These are phyloP conservation scores for Musa balbisiana DNA, from an alignment of 202 grass and related monocot genomes.

Conservation along the genomic window DNA sequence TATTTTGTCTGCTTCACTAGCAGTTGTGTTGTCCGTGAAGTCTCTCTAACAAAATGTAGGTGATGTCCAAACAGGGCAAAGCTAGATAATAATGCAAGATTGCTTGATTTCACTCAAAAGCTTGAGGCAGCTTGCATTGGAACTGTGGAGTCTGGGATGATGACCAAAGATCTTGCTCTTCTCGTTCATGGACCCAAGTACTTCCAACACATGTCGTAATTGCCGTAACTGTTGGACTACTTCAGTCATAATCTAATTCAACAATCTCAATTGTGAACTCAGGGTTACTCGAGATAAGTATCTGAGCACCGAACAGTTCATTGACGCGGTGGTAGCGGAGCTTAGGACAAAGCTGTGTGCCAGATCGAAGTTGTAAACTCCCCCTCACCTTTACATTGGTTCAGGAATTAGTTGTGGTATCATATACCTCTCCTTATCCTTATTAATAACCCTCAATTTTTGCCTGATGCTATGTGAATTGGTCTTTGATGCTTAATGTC, in stretches of 20 bases:
- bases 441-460: not conserved
- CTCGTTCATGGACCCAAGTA: conserved; percentile 93
- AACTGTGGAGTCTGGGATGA: conserved; percentile 89
- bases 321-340: not conserved
- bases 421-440: not conserved
- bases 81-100: conserved; percentile 75
- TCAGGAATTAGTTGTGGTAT: not conserved
- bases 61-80: conserved; percentile 64
- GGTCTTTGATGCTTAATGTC: not conserved
- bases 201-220: not conserved
- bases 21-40: not conserved
- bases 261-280: not conserved
- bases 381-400: not conserved
- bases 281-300: conserved; percentile 23
- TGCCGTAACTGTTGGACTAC: not conserved
- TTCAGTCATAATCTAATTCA: not conserved
- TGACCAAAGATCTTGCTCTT: conserved; percentile 98
- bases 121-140: conserved; percentile 85
- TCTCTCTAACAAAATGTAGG: not conserved
- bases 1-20: not conserved
- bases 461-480: not conserved
- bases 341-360: not conserved
- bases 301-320: conserved; percentile 12
- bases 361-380: conserved; percentile 17
- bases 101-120: conserved; percentile 69